Conservation (phyloP, 2,329 filamentous ascomycete genomes). For the Beauveria sp. region DNA sequence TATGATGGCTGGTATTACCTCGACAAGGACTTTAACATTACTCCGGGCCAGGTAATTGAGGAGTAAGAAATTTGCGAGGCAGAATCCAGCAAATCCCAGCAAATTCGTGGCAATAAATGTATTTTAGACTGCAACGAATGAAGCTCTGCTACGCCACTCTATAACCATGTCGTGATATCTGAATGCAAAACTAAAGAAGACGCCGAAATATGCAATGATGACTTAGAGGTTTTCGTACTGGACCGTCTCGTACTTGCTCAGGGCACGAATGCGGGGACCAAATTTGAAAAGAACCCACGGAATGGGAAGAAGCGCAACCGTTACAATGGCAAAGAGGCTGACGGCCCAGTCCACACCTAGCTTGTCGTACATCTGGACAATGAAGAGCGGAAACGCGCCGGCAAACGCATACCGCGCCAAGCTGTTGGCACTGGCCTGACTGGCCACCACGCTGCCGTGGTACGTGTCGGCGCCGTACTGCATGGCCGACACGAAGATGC, state of each 20-base stretch:
- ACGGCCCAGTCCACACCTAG: constrained; percentile 40
- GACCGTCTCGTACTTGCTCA: constrained; percentile 32
- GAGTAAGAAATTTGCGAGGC: background rate
- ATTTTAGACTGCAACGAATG: background rate
- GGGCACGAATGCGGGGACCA: constrained; percentile 34
- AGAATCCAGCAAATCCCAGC: too few relatives aligned
- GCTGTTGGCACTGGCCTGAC: constrained; percentile 51
- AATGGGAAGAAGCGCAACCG: constrained; percentile 39
- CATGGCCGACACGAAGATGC: constrained; percentile 46
- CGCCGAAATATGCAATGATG: background rate
- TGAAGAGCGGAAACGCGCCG: constrained; percentile 53
- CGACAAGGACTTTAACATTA: constrained; percentile 23
- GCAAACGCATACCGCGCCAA: constrained; percentile 48
- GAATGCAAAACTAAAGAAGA: background rate
- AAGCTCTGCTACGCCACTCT: background rate
- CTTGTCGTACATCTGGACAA: constrained; percentile 45
- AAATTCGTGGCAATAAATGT: background rate
- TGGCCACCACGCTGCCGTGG: constrained; percentile 46
- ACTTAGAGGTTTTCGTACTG: constrained; percentile 13
- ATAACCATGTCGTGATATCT: background rate
- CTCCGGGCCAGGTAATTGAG: constrained; percentile 13
- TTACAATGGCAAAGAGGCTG: constrained; percentile 40
- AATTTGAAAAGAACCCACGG: constrained; percentile 46
- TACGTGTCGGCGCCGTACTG: constrained; percentile 51
- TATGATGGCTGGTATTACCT: constrained; percentile 32